Base-by-base conservation (phyloP, 306 rosid genomes). In the Prunus mume region DNA sequence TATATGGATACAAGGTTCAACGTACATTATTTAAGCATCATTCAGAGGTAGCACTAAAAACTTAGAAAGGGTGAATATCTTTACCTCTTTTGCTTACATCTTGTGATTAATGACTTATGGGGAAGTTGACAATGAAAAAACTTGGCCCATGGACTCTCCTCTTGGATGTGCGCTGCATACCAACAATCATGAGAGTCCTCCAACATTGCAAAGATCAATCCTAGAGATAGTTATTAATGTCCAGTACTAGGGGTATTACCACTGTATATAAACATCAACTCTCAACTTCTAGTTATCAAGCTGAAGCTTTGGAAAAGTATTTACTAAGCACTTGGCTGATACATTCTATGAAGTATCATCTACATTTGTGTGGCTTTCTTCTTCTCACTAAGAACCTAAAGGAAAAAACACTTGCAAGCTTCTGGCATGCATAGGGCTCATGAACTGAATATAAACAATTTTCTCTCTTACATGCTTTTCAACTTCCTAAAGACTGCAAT, bases 1-100 rank as follows among this genome's bases (percentile, higher is more conserved):
- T 28, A 22, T 12, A 73, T 24, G 57, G 68, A 57, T 38, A 25
- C 76, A 58, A 57, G 24, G 25, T 64, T 15, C 50, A 15, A 18
- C 5, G 25, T 34, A 62, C 76, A 75, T 8, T 0, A 75, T 75
- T 12, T 12, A 80, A 25, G 25, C 11, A 60, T 15, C 76, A 75
- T 12, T 55, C 34, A 12, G 28, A 56, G 22, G 75, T 32, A 17
- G 8, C 75, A 71, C 20, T 32, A 30, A 51, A 9, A 34, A n/a
- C 38, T 11, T 32, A 18, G 17, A 71, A 54, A 30, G n/a, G 64
- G 32, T 32, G 32, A n/a, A 71, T 55, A 20, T 71, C 20, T 54
- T 20, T 71, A 55, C 75, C 75, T 12, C 30, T 34, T 10, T 34
- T 38, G 14, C 51, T 38, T 38, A 38, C 27, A 30, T 38, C 69